A percentile compares a stretch with the other conserved stretches of the same genome.
These are phyloP conservation scores for Vanilla planifolia DNA, from an alignment of 106 monocot species.

Conservation along the genomic window DNA sequence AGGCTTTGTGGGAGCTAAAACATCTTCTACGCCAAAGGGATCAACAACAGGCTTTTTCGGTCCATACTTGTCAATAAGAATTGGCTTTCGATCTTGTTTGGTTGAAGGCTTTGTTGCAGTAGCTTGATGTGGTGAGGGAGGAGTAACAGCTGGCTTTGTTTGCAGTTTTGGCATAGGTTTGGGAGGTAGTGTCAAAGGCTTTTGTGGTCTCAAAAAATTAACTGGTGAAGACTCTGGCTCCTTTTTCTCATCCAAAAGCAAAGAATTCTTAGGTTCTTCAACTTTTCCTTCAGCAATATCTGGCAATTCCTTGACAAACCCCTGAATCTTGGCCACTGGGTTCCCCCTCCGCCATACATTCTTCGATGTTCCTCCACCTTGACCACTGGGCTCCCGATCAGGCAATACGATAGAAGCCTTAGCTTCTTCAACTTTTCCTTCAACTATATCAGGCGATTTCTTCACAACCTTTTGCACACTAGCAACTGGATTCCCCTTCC, in stretches of 20 bases:
- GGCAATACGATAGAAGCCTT: conserved; percentile 3
- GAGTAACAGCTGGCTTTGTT: conserved; percentile 29
- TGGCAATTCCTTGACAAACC: conserved; percentile 51
- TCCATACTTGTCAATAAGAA: conserved; percentile 86
- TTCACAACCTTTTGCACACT: conserved; percentile 66
- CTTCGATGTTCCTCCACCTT: conserved; percentile 69
- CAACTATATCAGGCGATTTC: conserved; percentile 35
- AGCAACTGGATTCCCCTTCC: conserved; percentile 75
- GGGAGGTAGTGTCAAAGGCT: conserved; percentile 17
- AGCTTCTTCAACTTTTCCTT: conserved; percentile 18
- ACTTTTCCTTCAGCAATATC: conserved; percentile 28
- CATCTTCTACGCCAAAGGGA: conserved; percentile 45
- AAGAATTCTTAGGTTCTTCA: conserved; percentile 11
- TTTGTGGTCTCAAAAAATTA: conserved; percentile 29
- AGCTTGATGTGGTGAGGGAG: conserved; percentile 20
- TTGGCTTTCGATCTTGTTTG: conserved; percentile 47
- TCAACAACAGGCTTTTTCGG: conserved; percentile 54
- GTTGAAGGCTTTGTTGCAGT: conserved; percentile 22
- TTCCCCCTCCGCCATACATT: conserved; percentile 97
- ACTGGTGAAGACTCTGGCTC: conserved; percentile 8
- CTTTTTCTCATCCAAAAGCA: conserved; percentile 8
- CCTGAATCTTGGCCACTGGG: conserved; percentile 62
- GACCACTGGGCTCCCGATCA: conserved; percentile 46
- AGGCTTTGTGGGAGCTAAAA: conserved; percentile 56
- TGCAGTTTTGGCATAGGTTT: conserved; percentile 39